Base-by-base conservation (phyloP, 371 early-diverging fungal species). In the Mucor mucedo region DNA sequence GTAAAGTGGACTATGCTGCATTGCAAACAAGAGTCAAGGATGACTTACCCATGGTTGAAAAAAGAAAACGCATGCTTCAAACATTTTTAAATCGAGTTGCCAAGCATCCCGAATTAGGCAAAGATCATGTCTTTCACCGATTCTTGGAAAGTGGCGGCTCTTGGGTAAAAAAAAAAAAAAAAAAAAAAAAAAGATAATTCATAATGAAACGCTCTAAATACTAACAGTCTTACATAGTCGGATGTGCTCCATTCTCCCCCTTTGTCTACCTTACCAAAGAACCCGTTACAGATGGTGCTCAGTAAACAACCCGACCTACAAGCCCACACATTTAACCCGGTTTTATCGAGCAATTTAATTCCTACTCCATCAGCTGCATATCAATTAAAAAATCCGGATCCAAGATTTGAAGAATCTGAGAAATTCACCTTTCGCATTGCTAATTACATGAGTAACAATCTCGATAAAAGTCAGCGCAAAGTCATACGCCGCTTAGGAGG, bases 51-150 rank as follows among this genome's bases (percentile, higher is more conserved):
- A 91, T 95, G 69, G 89, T 98, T 14, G 93, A 94, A 59, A 85
- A 91, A 44, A 88, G 99, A 63, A 95, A 96, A 77, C 87, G 95
- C n/a, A 89, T 93, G 94, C 82, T 98, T 38, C 93, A 95, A 77
- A 86, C 89, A 10, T 98, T 98, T 68, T 75, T 98, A 66, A 95
- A 95, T 71, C 87, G 96, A 55, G 72, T 97, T 33, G 91, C 88
- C 4, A 87, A 81, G 62, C 96, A 98, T 78, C 94, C 95, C 39
- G 88, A 92, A 56, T 70, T 98, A 42, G 84, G 91, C 7, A 78
- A 83, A 64, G 95, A 93, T 48, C 96, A 97, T 74, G 84, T 95
- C 29, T 90, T 97, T 68, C 98, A 98, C 75, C 87, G 55, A 93
- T 98, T 77, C 50, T 81, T 96, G 62, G 94, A 95, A 68, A 76